A percentile compares a stretch with the other conserved stretches of the same genome.
phyloP scores from a whole-genome alignment of 768 basidiomycete genomes.

The Tricholoma bakamatsutake region DNA sequence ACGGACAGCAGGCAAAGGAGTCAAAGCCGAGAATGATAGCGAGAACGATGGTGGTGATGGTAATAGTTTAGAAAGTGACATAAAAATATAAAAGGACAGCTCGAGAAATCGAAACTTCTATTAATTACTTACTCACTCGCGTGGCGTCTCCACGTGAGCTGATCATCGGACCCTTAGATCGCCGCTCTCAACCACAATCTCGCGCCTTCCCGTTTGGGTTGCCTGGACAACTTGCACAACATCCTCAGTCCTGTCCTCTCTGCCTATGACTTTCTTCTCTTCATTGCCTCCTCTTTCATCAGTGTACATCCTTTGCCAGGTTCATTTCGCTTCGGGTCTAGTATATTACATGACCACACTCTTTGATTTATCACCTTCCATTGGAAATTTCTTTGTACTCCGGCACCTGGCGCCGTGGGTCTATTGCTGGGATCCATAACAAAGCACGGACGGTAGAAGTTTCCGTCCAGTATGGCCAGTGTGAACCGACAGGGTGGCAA shows the following conservation, averaged over 20 bases:
- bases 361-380: constrained; percentile 8
- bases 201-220: constrained; percentile 4
- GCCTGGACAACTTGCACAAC: constrained; percentile 10
- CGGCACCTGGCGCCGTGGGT: constrained; percentile 10
- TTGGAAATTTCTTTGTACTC: constrained; percentile 15
- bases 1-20: constrained; percentile 17
- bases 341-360: constrained; percentile 3
- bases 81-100: constrained; percentile 18
- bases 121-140: constrained; percentile 10
- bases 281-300: no score
- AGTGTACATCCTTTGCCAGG: no score
- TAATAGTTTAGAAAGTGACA: constrained; percentile 13
- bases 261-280: no score
- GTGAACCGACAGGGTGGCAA: constrained; percentile 11
- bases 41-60: constrained; percentile 7
- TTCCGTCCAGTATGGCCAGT: constrained; percentile 4
- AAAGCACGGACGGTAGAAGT: no score
- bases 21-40: constrained; percentile 16
- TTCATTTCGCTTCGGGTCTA: background rate
- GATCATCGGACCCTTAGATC: constrained; percentile 17
- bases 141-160: constrained; percentile 17
- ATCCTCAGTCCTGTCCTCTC: no score
- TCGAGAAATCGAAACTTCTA: constrained; percentile 20
- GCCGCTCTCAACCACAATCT: background rate
- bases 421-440: background rate